Evolutionary conservation across 495 filamentous ascomycete genomes (phyloP).

Genomic region (Cercophora samala): DNA sequence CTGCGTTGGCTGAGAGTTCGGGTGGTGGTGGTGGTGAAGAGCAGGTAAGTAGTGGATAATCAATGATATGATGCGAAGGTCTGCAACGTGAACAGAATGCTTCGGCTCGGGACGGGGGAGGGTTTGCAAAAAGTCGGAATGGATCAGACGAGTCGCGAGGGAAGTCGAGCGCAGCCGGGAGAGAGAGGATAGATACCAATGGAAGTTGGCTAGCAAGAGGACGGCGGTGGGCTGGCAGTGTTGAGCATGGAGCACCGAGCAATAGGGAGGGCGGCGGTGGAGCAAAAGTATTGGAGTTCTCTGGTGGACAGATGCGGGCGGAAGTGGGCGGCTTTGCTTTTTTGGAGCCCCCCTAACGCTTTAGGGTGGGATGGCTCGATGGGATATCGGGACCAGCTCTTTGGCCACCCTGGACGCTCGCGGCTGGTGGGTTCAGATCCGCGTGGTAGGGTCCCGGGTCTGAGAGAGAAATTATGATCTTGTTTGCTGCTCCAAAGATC

Average conservation of each 20-base stretch:
- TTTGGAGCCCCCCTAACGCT: conserved; percentile 2
- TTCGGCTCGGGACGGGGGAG: conserved; percentile 7
- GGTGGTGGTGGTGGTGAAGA: conserved; percentile 5
- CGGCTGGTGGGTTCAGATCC: neutral
- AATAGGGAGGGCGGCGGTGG: conserved; percentile 21
- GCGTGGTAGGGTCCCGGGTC: neutral
- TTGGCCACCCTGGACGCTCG: neutral
- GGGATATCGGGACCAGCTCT: neutral
- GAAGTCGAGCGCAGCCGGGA: neutral
- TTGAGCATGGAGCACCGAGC: conserved; percentile 6
- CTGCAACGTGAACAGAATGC: neutral
- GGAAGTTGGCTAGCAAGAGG: neutral
- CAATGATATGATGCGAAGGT: neutral
- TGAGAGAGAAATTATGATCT: neutral
- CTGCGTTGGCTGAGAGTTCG: neutral
- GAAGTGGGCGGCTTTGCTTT: conserved; percentile 11
- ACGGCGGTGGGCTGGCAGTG: conserved; percentile 17
- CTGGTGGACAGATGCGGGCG: conserved; percentile 13
- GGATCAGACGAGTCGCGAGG: conserved; percentile 9
- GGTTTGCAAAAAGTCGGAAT: neutral
- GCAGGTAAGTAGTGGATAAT: conserved; percentile 1
- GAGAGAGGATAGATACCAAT: conserved; percentile 1
- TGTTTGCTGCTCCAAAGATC: neutral
- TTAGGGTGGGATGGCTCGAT: conserved; percentile 1
- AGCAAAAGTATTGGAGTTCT: conserved; percentile 12